phyloP scores from a whole-genome alignment of 441 rosid species.

The Aquilaria agallochum region DNA sequence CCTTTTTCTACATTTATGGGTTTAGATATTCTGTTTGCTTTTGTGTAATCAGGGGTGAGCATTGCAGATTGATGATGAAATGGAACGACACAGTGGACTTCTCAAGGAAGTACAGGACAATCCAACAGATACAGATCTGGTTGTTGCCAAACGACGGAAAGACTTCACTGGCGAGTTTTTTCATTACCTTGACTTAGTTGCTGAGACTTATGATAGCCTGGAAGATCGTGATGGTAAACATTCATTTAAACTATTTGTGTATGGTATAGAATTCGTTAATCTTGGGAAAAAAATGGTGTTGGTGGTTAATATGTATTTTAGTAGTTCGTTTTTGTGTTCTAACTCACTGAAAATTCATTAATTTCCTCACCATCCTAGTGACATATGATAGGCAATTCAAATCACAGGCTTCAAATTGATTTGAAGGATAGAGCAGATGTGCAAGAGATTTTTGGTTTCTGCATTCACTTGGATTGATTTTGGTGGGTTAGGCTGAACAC shows the following conservation, averaged over 20 bases:
- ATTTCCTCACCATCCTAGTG: too few relatives aligned
- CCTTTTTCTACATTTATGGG: background rate
- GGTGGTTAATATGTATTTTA: too few relatives aligned
- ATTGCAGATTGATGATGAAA: constrained; percentile 89
- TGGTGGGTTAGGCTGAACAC: too few relatives aligned
- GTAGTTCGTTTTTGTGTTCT: too few relatives aligned
- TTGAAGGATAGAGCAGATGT: too few relatives aligned
- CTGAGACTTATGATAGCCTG: constrained; percentile 60
- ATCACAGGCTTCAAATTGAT: too few relatives aligned
- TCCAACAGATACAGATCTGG: constrained; percentile 75
- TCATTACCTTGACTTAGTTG: constrained; percentile 50
- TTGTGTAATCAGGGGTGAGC: constrained; percentile 36
- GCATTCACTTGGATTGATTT: too few relatives aligned
- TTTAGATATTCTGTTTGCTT: constrained; percentile 17
- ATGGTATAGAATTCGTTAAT: too few relatives aligned
- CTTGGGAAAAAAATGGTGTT: too few relatives aligned
- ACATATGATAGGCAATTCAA: too few relatives aligned
- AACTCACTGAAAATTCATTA: too few relatives aligned
- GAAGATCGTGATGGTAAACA: constrained; percentile 85
- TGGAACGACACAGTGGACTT: constrained; percentile 73
- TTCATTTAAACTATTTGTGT: background rate
- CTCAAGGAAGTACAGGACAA: constrained; percentile 73
- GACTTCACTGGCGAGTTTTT: constrained; percentile 86
- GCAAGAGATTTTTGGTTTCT: too few relatives aligned
- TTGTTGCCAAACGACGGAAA: constrained; percentile 64